Evolutionary conservation across 2,329 filamentous ascomycete species (phyloP), one percentile per base, ranked within the genome.

Genomic region (Ilyonectria destructans): DNA sequence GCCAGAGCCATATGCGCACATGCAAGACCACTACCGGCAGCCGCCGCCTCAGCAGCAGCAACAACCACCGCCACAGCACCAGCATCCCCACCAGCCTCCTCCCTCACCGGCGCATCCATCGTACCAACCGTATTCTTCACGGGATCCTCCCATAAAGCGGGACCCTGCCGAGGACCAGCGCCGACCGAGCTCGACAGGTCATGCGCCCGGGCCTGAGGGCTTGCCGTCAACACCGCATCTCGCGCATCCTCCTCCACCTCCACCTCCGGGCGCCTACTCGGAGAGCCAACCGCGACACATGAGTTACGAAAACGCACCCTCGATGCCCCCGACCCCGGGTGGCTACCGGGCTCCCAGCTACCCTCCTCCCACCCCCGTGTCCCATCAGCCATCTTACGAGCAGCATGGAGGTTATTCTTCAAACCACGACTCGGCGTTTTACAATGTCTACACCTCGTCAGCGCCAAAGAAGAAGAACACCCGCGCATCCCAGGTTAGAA

Each of bases 381-480:
- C 79, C 9, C 83, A 84, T 49, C 79, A 80, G 43, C 73, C 79
- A 23, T 71, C 80, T 7, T 84, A 85, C 61, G 83, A 84, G 46
- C 73, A 75, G 31, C 79, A 78, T 43, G 65, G 75, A 9, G 68
- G 70, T 35, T 82, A 81, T 51, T 62, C 70, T 29, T 65, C 70
- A 15, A 82, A 77, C 48, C 79, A 80, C 59, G 78, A 85, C 7
- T 33, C 31, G 71, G 70, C 80, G 51, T 79, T 82, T 62, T 80
- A 82, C 66, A 79, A 77, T 29, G 77, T 87, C 8, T 86, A 86
- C 67, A 76, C 84, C 4, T 81, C 81, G 4, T 82, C 83, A 5
- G 74, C 77, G 17, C 73, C 78, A 6, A 90, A 90, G 78, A 86
- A 89, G 76, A 91, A 91, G 81, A 88, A 89, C n/a, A 89, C 90